Percentiles rank a stretch among this genome's conserved stretches.
phyloP scores from a whole-genome alignment of 371 early-diverging fungal genomes.

The Ordospora pajunii region DNA sequence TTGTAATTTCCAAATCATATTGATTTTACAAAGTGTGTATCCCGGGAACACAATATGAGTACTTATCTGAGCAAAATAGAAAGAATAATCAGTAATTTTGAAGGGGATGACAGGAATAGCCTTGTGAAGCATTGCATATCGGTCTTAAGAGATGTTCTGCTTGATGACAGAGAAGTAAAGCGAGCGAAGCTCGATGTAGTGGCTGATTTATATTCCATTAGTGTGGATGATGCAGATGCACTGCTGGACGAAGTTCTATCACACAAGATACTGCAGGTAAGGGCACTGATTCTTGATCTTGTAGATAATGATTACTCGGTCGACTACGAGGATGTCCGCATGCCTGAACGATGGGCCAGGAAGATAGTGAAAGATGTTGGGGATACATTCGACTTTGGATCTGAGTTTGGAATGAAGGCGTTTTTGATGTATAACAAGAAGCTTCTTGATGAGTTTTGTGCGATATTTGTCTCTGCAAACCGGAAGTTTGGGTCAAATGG shows the following conservation, averaged over 20 bases:
- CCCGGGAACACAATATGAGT: not conserved
- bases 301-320: slow-evolving; percentile 30
- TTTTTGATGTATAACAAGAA: slow-evolving; percentile 23
- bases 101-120: slow-evolving; percentile 4
- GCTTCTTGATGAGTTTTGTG: slow-evolving; percentile 29
- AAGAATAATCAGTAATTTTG: slow-evolving; percentile 28
- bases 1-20: not conserved
- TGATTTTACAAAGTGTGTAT: too few relatives aligned
- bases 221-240: not conserved
- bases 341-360: slow-evolving; percentile 46
- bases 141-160: slow-evolving; percentile 1
- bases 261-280: slow-evolving; percentile 28
- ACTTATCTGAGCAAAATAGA: slow-evolving; percentile 23
- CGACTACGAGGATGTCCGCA: slow-evolving; percentile 31
- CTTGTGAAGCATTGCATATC: slow-evolving; percentile 15
- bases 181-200: slow-evolving; percentile 30
- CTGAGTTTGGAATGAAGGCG: not conserved
- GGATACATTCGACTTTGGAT: slow-evolving; percentile 16
- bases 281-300: slow-evolving; percentile 46
- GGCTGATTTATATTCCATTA: not conserved
- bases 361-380: slow-evolving; percentile 22
- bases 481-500: slow-evolving; percentile 36
- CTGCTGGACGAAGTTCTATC: slow-evolving; percentile 4
- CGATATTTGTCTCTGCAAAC: slow-evolving; percentile 31
- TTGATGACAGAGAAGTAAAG: slow-evolving; percentile 5